Evolutionary conservation across 352 stramenopile species (phyloP).

Genomic region (Pythium coloratum): DNA sequence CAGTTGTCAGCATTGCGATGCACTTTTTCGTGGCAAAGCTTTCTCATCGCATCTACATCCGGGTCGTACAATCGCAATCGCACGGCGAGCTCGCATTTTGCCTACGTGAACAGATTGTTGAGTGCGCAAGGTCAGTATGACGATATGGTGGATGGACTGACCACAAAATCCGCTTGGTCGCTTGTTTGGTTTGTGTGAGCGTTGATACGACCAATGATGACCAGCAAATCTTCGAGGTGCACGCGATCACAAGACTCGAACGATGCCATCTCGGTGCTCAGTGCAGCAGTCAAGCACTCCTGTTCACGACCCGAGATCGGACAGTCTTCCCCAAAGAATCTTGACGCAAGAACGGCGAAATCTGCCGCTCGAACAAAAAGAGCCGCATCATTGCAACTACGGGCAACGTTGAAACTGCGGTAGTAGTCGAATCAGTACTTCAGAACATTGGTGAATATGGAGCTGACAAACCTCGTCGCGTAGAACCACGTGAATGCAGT

Average conservation of each 20-base stretch:
- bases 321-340: constrained; percentile 43
- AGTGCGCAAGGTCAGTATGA: not conserved
- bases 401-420: constrained; percentile 70
- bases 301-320: constrained; percentile 33
- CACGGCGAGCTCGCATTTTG: constrained; percentile 46
- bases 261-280: constrained; percentile 52
- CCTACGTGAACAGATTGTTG: constrained; percentile 23
- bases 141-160: constrained; percentile 18
- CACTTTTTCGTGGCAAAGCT: constrained; percentile 50
- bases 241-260: constrained; percentile 48
- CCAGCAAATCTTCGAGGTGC: constrained; percentile 38
- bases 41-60: constrained; percentile 50
- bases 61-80: constrained; percentile 62
- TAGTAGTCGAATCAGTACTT: not conserved
- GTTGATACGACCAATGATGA: constrained; percentile 45
- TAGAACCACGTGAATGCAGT: constrained; percentile 80
- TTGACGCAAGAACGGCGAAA: constrained; percentile 44
- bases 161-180: constrained; percentile 37
- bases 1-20: constrained; percentile 34
- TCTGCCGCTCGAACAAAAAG: constrained; percentile 64
- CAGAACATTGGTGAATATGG: not conserved
- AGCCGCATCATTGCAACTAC: constrained; percentile 44
- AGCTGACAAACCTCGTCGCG: constrained; percentile 51
- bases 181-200: constrained; percentile 15
- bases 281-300: constrained; percentile 58